These are phyloP conservation scores for Daedaleopsis sinensis DNA, from an alignment of 768 basidiomycete genomes.

Conservation along the genomic window DNA sequence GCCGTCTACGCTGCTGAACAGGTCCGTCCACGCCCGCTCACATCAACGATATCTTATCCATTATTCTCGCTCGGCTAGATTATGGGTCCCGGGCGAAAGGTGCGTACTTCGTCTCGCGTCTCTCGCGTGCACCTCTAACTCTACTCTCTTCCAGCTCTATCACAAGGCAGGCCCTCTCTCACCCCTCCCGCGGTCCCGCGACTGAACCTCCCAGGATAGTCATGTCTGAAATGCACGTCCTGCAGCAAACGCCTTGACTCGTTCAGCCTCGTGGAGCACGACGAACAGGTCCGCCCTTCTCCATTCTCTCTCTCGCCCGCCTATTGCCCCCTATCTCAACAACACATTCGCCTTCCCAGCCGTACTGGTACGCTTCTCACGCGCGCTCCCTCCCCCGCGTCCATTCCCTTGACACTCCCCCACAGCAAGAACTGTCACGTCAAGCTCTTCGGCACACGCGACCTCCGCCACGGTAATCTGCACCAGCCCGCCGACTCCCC, in stretches of 20 bases:
- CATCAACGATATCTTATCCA: background rate
- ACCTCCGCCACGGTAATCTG: constrained; percentile 73
- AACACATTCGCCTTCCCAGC: constrained; percentile 29
- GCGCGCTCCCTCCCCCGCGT: background rate
- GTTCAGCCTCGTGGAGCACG: constrained; percentile 76
- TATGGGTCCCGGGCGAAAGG: constrained; percentile 89
- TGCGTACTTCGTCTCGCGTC: constrained; percentile 37
- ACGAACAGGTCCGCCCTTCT: constrained; percentile 64
- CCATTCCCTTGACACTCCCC: background rate
- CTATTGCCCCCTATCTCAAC: constrained; percentile 1
- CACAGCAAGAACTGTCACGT: constrained; percentile 81
- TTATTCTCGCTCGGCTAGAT: constrained; percentile 44
- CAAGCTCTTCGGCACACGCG: constrained; percentile 76
- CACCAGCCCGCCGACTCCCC: constrained; percentile 48
- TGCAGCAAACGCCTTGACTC: constrained; percentile 85
- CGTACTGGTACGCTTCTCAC: constrained; percentile 44
- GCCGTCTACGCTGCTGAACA: constrained; percentile 89
- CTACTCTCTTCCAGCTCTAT: constrained; percentile 57
- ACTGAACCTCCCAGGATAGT: constrained; percentile 42
- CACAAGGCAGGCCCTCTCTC: constrained; percentile 59
- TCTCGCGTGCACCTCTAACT: background rate
- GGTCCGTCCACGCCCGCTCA: constrained; percentile 41
- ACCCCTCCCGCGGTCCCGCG: background rate
- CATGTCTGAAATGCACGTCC: constrained; percentile 75
- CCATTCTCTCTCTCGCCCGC: background rate